phyloP scores from a whole-genome alignment of 352 stramenopile species.

The Peronospora destructor region DNA sequence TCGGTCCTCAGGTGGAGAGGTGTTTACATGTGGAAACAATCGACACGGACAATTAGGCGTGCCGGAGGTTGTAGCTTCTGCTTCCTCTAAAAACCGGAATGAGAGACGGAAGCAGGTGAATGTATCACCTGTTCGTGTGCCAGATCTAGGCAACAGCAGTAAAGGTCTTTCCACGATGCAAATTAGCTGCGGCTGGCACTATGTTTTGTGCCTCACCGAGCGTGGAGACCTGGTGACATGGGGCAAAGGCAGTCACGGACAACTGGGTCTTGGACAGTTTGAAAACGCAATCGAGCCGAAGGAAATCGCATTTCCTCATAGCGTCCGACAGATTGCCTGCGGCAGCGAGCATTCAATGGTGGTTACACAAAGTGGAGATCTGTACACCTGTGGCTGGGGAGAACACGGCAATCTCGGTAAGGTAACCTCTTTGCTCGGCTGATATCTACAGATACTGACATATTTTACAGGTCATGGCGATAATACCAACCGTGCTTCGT shows the following conservation, averaged over 20 bases:
- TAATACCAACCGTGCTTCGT: conserved; percentile 28
- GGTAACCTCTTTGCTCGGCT: conserved; percentile 4
- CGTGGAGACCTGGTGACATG: conserved; percentile 41
- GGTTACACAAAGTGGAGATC: conserved; percentile 35
- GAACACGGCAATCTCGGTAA: conserved; percentile 81
- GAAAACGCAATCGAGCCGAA: conserved; percentile 18
- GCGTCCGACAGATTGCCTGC: conserved; percentile 45
- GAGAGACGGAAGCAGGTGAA: conserved; percentile 24
- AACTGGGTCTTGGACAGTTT: conserved; percentile 40
- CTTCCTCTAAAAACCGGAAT: not conserved
- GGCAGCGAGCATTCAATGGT: conserved; percentile 73
- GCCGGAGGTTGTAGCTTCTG: not conserved
- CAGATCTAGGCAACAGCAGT: conserved; percentile 7
- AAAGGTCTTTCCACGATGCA: conserved; percentile 24
- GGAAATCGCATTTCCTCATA: conserved; percentile 25
- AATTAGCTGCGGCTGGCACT: conserved; percentile 71
- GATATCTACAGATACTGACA: not conserved
- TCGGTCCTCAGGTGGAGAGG: conserved; percentile 22
- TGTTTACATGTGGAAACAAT: conserved; percentile 69
- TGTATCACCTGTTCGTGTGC: conserved; percentile 22
- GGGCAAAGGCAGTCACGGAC: conserved; percentile 73
- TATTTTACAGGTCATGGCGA: conserved; percentile 48
- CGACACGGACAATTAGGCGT: conserved; percentile 67
- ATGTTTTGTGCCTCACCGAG: conserved; percentile 45
- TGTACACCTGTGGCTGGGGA: conserved; percentile 77